Evolutionary conservation across 2,329 filamentous ascomycete species (phyloP), one percentile per base, ranked within the genome.

Genomic region (Paraphaeosphaeria sporulosa): DNA sequence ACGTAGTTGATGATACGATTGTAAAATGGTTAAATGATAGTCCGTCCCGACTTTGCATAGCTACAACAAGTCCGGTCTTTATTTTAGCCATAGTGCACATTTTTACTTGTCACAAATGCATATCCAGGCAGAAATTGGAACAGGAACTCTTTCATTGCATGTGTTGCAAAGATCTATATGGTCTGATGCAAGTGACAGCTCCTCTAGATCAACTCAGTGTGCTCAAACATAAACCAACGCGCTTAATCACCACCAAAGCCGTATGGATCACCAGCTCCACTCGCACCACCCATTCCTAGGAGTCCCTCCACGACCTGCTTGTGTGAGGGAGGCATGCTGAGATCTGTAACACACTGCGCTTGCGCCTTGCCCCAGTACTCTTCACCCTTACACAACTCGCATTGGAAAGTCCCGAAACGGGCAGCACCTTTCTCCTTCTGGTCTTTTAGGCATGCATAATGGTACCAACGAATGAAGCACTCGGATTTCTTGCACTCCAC

Each of bases 361-460:
- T 52, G 21, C 8, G 21, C 19, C 32, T 40, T 40, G 10, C 34
- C 13, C 49, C 49, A 52, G 34, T 52, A 42, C n/a, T 52, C 8
- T 27, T 52, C 49, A 21, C 49, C 34, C 21, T 9, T 27, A 12
- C 34, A 52, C 21, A 40, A 5, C 7, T 52, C 49, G 34, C 49
- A 52, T 13, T 42, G 21, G 1, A 52, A 23, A 2, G 32, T 52
- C 12, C 49, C 49, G n/a, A 13, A 27, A 4, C 49, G 49, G 19
- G 34, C 49, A 40, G 5, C 9, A 1, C 19, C 12, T 44, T 61
- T 61, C 15, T 15, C 30, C 36, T 17, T 44, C 15, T 56, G 61
- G 43, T 40, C 38, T 8, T 63, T 59, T 3, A 72, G 55, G 25
- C 71, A 74, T 1, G 47, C 43, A 56, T 71, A 67, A 51, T 74